Evolutionary conservation across 1,284 basidiomycete species (phyloP).

Genomic region (Heterobasidion parviporum): DNA sequence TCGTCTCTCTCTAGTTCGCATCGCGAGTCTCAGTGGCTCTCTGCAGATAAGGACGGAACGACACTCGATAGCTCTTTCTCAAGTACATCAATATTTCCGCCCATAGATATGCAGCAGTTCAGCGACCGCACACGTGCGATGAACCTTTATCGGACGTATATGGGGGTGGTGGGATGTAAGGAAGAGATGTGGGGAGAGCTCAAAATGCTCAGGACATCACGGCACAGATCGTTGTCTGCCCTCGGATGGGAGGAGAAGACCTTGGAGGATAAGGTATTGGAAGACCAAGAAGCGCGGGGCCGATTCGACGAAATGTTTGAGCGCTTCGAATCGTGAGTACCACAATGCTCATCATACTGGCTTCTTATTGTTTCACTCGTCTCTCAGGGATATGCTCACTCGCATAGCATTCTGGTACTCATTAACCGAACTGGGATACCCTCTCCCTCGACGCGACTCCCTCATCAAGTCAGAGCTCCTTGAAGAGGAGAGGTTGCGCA

Average conservation of each 20-base stretch:
- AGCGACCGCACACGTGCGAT: conserved; percentile 59
- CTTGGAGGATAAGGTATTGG: conserved; percentile 47
- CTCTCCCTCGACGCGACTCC: conserved; percentile 50
- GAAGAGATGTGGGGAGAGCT: conserved; percentile 80
- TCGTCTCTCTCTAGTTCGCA: conserved; percentile 2
- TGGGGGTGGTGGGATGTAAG: conserved; percentile 56
- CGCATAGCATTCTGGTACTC: conserved; percentile 64
- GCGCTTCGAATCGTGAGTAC: conserved; percentile 47
- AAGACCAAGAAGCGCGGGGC: conserved; percentile 42
- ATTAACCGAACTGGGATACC: conserved; percentile 51
- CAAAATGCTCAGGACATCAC: conserved; percentile 47
- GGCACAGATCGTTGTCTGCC: conserved; percentile 37
- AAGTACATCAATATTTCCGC: conserved; percentile 34
- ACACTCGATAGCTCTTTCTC: conserved; percentile 21
- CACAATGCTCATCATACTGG: background rate
- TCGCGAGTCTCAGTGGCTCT: conserved; percentile 12
- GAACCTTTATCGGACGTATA: conserved; percentile 61
- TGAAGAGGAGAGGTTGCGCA: conserved; percentile 57
- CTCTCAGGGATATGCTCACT: conserved; percentile 56
- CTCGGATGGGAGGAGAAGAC: conserved; percentile 65
- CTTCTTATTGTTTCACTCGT: conserved; percentile 1
- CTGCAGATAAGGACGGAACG: conserved; percentile 26
- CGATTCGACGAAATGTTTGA: conserved; percentile 60
- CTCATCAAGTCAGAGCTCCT: conserved; percentile 59
- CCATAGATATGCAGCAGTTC: conserved; percentile 35